Evolutionary conservation across 2,329 filamentous ascomycete species (phyloP), one percentile per base, ranked within the genome.

Genomic region (Lecanicillium sp.): DNA sequence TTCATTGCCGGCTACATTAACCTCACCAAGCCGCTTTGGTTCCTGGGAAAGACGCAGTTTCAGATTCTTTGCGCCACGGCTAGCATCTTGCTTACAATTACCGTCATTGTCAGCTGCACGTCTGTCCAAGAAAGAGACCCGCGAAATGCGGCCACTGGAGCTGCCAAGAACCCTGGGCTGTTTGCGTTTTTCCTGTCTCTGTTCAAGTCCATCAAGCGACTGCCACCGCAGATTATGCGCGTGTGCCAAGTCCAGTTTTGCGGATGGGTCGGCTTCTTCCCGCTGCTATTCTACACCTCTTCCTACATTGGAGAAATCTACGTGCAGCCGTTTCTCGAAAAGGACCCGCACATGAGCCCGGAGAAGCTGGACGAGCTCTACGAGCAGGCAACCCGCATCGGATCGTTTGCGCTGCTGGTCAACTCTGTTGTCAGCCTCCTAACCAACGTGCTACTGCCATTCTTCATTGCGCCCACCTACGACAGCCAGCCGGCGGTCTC

Each of bases 251-350:
- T 89, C 0, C 85, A 92, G 56, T 79, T 90, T 50, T 89, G 81
- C 44, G 87, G 87, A 5, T 97, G 89, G 89, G 81, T 96, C 41
- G 90, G 87, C 37, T 96, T 90, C 78, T 97, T 96, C 53, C 89
- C 89, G 1, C 88, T 95, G 59, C 72, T 97, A 3, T 96, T 94
- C 64, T 97, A 97, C 66, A 87, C 87, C 5, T 94, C 88, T 2
- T 94, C 87, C 14, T 97, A 92, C 59, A 84, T 96, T 49, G 89
- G 86, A 45, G 87, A 95, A 56, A 85, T 97, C 41, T 95, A 95
- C 51, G 84, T 87, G 14, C 83, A 95, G 55, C 87, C 87, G 0
- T 84, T 75, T 49, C 80, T 96, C 37, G 71, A 79, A 47, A 67
- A 75, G 37, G 84, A 95, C 49, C 88, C 87, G 0, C 65, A 90